Conservation (phyloP, 257 asterid species). For the Leptodermis oblonga region DNA sequence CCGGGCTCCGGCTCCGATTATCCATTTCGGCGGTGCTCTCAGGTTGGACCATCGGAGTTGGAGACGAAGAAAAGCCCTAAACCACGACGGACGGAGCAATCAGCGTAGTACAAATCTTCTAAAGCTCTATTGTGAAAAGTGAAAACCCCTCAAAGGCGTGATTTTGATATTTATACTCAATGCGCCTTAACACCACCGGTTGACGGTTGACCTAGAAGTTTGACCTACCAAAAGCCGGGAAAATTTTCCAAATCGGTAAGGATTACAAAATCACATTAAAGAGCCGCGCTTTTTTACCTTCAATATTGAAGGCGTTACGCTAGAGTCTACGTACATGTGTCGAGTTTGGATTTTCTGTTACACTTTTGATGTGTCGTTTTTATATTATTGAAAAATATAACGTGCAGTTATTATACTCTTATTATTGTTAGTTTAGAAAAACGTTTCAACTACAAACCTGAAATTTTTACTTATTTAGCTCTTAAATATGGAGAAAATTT, state of each 20-base stretch:
- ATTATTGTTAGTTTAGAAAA: too few relatives aligned
- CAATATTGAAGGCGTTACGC: neutral
- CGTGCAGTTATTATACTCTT: too few relatives aligned
- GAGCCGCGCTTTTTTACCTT: neutral
- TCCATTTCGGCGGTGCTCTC: constrained; percentile 18
- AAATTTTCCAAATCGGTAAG: neutral
- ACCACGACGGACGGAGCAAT: neutral
- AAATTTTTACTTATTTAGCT: too few relatives aligned
- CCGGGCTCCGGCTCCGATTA: constrained; percentile 6
- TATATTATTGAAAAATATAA: too few relatives aligned
- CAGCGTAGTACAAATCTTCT: neutral
- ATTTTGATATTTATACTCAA: neutral
- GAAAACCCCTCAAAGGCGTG: constrained; percentile 1
- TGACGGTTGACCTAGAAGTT: neutral
- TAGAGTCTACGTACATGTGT: too few relatives aligned
- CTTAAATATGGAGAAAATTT: too few relatives aligned
- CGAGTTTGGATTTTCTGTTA: too few relatives aligned
- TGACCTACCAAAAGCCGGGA: neutral
- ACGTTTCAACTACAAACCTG: too few relatives aligned
- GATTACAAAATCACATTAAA: neutral
- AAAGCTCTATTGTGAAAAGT: too few relatives aligned
- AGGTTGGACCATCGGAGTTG: neutral
- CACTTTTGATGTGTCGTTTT: too few relatives aligned
- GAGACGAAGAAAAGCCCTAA: constrained; percentile 17
- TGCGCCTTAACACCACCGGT: neutral